These are phyloP conservation scores for Lagerstroemia speciosa DNA, from an alignment of 345 rosid genomes.

Conservation along the genomic window DNA sequence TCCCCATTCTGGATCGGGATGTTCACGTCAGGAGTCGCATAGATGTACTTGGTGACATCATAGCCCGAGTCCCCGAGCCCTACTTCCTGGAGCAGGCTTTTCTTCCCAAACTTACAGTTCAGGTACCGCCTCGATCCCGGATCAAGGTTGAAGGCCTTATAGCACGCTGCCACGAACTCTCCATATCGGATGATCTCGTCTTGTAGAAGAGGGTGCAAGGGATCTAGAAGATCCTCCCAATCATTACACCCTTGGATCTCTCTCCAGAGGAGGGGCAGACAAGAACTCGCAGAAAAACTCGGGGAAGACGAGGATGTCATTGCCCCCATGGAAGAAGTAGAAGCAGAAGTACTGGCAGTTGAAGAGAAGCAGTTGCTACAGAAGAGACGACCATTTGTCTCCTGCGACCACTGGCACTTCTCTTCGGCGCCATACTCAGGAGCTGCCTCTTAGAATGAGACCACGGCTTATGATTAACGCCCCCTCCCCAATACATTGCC, in stretches of 20 bases:
- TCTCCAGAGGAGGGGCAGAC: slow-evolving; percentile 37
- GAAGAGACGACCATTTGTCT: background rate
- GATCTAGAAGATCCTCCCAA: slow-evolving; percentile 77
- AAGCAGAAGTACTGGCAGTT: background rate
- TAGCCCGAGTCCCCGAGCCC: slow-evolving; percentile 55
- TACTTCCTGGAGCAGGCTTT: slow-evolving; percentile 36
- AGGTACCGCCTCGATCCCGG: slow-evolving; percentile 62
- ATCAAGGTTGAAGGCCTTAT: slow-evolving; percentile 69
- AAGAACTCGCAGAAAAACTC: background rate
- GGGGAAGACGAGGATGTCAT: background rate
- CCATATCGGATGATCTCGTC: slow-evolving; percentile 77
- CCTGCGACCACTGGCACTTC: background rate
- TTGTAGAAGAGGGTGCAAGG: slow-evolving; percentile 70
- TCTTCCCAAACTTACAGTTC: slow-evolving; percentile 68
- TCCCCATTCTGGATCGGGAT: slow-evolving; percentile 49
- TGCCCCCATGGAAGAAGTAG: background rate
- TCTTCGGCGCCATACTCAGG: background rate
- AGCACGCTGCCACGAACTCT: slow-evolving; percentile 55
- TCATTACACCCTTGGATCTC: slow-evolving; percentile 66
- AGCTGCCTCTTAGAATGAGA: slow-evolving; percentile 4
- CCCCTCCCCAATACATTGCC: background rate
- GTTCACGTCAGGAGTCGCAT: slow-evolving; percentile 64
- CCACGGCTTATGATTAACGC: slow-evolving; percentile 1
- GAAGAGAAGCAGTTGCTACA: background rate
- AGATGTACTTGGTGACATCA: slow-evolving; percentile 75